These are phyloP conservation scores for Trichoderma breve DNA, from an alignment of 2,329 filamentous ascomycete species.

Conservation along the genomic window DNA sequence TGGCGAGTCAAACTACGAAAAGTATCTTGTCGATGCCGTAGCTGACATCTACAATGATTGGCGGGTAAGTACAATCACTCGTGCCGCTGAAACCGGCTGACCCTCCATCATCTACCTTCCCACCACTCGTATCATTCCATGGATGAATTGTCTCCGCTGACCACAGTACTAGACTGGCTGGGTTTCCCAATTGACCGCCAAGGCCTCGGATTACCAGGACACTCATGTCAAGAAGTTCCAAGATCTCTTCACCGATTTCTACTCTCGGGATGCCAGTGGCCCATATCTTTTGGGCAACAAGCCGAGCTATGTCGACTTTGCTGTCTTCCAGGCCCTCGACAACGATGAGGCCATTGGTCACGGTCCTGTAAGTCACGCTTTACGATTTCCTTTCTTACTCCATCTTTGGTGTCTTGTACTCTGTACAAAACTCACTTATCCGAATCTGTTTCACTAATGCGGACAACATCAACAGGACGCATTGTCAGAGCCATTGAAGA, in stretches of 20 bases:
- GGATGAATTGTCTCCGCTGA: background rate
- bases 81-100: background rate
- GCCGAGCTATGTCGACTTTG: conserved; percentile 40
- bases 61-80: conserved; percentile 32
- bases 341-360: conserved; percentile 34
- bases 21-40: conserved; percentile 38
- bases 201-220: conserved; percentile 31
- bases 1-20: conserved; percentile 37
- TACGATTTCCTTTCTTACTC: background rate
- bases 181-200: conserved; percentile 30
- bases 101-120: background rate
- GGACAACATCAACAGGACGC: background rate
- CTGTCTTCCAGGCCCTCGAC: conserved; percentile 39
- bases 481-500: conserved; percentile 6
- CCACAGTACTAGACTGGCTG: conserved; percentile 20
- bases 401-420: background rate
- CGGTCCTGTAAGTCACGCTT: background rate
- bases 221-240: conserved; percentile 20
- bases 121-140: background rate
- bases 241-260: conserved; percentile 30
- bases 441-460: background rate
- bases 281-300: conserved; percentile 39
- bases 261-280: conserved; percentile 31
- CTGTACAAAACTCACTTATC: background rate
- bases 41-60: conserved; percentile 41